Evolutionary conservation across 2,329 filamentous ascomycete species (phyloP).

Genomic region (Hirsutella thompsonii): DNA sequence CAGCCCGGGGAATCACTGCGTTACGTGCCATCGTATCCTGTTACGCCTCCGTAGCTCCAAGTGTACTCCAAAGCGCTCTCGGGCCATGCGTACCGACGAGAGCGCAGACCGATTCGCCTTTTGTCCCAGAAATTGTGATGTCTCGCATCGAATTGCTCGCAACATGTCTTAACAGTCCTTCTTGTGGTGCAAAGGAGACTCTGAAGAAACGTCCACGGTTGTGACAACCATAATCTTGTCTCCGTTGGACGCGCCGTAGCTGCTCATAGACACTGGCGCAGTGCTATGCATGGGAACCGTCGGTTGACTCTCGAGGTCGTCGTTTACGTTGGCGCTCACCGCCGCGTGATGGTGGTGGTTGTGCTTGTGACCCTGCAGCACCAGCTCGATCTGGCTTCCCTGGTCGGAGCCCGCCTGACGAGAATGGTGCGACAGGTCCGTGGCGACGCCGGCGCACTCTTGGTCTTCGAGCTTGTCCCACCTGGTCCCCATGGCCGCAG

Average conservation of each 20-base stretch:
- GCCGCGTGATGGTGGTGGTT: constrained; percentile 6
- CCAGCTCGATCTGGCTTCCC: constrained; percentile 17
- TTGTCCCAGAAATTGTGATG: no score
- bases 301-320: constrained; percentile 1
- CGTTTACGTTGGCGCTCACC: constrained; percentile 3
- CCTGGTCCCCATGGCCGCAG: constrained; percentile 10
- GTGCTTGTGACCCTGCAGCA: constrained; percentile 6
- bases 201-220: constrained; percentile 13
- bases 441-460: constrained; percentile 3
- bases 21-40: no score
- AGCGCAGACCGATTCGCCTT: no score
- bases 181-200: constrained; percentile 2
- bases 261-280: constrained; percentile 3
- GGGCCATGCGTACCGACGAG: not conserved
- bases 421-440: not conserved
- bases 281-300: constrained; percentile 2
- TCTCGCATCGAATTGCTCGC: no score
- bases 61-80: no score
- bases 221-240: constrained; percentile 15
- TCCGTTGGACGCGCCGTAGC: not conserved
- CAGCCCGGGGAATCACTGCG: no score
- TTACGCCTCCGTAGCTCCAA: not conserved
- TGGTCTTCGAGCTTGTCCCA: constrained; percentile 19
- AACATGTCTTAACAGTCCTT: not conserved
- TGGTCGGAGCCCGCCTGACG: constrained; percentile 5